phyloP scores from a whole-genome alignment of 306 rosid genomes.

The Pterocarpus santalinus region DNA sequence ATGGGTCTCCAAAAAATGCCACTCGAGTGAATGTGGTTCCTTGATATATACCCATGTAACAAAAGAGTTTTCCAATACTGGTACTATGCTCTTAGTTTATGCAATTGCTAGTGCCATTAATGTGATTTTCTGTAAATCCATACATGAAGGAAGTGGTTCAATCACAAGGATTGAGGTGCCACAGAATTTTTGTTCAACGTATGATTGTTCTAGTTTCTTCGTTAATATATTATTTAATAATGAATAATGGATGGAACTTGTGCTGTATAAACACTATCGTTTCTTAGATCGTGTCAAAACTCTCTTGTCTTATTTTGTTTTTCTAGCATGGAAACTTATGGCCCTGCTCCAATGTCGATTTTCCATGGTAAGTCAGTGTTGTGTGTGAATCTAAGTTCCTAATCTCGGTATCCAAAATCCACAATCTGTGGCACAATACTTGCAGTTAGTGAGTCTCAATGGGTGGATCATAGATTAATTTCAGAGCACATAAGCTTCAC shows the following conservation, averaged over 20 bases:
- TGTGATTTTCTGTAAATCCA: neutral
- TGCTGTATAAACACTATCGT: neutral
- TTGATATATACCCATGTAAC: neutral
- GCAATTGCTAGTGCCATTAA: neutral
- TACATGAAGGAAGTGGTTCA: conserved; percentile 9
- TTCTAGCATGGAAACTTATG: neutral
- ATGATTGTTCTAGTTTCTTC: too few species aligned
- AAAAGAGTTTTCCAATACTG: neutral
- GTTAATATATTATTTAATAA: too few species aligned
- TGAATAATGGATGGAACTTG: neutral
- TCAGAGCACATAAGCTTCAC: too few species aligned
- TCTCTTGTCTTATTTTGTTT: neutral
- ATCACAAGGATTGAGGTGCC: conserved; percentile 18
- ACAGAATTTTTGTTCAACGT: too few species aligned
- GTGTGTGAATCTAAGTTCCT: too few species aligned
- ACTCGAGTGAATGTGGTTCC: neutral
- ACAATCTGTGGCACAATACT: too few species aligned
- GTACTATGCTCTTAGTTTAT: conserved; percentile 16
- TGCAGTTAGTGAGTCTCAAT: too few species aligned
- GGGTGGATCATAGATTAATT: too few species aligned
- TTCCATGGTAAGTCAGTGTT: neutral
- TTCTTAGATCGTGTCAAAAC: neutral
- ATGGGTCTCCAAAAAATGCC: too few species aligned
- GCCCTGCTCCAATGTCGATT: neutral
- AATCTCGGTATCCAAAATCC: too few species aligned